A percentile compares a stretch with the other conserved stretches of the same genome.
phyloP scores from a whole-genome alignment of 2,329 filamentous ascomycete genomes.

The Penicillium sp. region DNA sequence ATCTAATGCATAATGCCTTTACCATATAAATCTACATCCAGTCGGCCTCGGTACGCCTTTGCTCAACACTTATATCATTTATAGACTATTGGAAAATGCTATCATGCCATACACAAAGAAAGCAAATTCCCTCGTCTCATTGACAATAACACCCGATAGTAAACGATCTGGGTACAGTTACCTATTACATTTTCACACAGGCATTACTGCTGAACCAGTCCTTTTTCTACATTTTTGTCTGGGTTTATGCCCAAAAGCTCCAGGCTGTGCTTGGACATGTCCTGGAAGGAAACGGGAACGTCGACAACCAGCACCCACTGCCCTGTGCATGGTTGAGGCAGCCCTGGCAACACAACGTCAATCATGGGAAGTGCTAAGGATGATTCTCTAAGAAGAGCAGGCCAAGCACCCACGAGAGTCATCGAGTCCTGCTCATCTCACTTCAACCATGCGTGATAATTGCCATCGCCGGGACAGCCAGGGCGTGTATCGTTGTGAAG shows the following conservation, averaged over 20 bases:
- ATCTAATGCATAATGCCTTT: neutral
- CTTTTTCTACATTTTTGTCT: no score
- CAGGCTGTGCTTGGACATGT: neutral
- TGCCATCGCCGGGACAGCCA: neutral
- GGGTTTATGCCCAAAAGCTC: neutral
- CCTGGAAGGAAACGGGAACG: neutral
- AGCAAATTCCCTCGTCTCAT: neutral
- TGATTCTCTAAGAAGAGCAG: neutral
- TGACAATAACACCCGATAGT: no score
- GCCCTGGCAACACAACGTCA: neutral
- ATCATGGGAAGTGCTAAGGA: neutral
- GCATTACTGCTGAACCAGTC: no score
- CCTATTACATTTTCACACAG: neutral
- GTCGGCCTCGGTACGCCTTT: no score
- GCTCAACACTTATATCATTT: neutral
- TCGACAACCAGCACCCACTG: neutral
- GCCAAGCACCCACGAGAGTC: neutral
- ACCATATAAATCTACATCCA: no score
- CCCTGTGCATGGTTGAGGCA: neutral
- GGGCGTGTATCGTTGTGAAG: neutral
- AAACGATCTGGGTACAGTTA: no score
- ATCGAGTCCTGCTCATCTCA: neutral
- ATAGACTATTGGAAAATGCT: neutral
- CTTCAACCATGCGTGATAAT: neutral
- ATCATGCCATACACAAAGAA: neutral